These are phyloP conservation scores for Codiaeum variegatum DNA, from an alignment of 441 rosid species.

Conservation along the genomic window DNA sequence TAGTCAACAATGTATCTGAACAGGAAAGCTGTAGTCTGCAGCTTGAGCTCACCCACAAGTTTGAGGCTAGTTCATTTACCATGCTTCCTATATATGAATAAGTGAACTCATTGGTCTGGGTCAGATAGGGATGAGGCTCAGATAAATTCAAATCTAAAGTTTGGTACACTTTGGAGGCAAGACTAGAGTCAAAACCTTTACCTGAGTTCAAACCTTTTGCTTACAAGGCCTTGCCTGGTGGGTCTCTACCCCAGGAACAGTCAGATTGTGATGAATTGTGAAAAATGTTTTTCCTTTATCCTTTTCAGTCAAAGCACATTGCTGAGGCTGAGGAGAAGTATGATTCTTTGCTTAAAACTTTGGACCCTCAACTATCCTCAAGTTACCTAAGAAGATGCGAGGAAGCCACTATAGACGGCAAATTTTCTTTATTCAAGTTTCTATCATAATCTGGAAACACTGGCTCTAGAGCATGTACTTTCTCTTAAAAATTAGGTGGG, in stretches of 20 bases:
- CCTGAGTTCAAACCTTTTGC: neutral
- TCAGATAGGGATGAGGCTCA: neutral
- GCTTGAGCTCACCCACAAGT: neutral
- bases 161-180: neutral
- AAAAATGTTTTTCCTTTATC: neutral
- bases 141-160: neutral
- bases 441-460: neutral
- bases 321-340: slow-evolving; percentile 72
- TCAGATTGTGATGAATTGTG: neutral
- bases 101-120: neutral
- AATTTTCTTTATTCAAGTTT: slow-evolving; percentile 10
- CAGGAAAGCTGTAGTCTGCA: neutral
- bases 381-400: slow-evolving; percentile 67
- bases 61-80: neutral
- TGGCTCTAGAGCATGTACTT: neutral
- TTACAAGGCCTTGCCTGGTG: neutral
- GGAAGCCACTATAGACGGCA: slow-evolving; percentile 89
- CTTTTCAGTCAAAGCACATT: slow-evolving; percentile 57
- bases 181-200: neutral
- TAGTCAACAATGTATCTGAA: neutral
- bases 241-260: neutral
- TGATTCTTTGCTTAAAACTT: slow-evolving; percentile 38
- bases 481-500: slow-evolving; percentile 42
- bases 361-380: slow-evolving; percentile 59
- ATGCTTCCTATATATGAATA: neutral